These are phyloP conservation scores for Stachybotrys chlorohalonatus DNA, from an alignment of 2,329 filamentous ascomycete species.

Conservation along the genomic window DNA sequence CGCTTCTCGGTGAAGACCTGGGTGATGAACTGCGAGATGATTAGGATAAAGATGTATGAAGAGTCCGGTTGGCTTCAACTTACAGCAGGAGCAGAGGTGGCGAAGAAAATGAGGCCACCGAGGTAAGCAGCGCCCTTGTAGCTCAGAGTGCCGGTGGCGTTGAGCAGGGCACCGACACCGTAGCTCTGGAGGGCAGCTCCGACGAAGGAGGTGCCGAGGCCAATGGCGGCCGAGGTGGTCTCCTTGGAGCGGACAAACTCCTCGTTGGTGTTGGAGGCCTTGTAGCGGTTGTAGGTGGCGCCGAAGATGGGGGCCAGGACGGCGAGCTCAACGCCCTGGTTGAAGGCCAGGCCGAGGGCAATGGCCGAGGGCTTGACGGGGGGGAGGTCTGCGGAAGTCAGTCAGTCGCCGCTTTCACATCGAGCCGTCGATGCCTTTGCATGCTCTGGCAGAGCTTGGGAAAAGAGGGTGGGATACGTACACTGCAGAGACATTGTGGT, in stretches of 20 bases:
- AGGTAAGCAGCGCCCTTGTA: conserved; percentile 98
- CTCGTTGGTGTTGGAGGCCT: conserved; percentile 87
- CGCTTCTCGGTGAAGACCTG: conserved; percentile 89
- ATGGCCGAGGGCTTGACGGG: conserved; percentile 97
- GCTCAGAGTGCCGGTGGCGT: conserved; percentile 86
- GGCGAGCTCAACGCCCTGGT: conserved; percentile 81
- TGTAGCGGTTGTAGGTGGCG: conserved; percentile 87
- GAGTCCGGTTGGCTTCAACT: conserved; percentile 13
- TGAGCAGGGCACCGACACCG: conserved; percentile 82
- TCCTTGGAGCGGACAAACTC: conserved; percentile 94
- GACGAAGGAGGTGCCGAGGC: conserved; percentile 83
- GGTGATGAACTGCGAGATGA: conserved; percentile 58
- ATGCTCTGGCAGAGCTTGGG: not conserved
- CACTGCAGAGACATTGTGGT: conserved; percentile 51
- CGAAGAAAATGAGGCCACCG: conserved; percentile 83
- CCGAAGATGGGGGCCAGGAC: conserved; percentile 86
- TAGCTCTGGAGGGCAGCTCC: conserved; percentile 86
- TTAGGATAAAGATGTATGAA: conserved; percentile 4
- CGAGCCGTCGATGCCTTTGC: no score
- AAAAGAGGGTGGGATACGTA: conserved; percentile 21
- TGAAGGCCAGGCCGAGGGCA: conserved; percentile 91
- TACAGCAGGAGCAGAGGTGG: conserved; percentile 80
- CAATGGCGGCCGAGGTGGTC: conserved; percentile 74
- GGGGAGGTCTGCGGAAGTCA: conserved; percentile 39
- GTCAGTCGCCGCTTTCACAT: not conserved